phyloP scores from a whole-genome alignment of 139 green algal species.

The Trebouxia sp. region DNA sequence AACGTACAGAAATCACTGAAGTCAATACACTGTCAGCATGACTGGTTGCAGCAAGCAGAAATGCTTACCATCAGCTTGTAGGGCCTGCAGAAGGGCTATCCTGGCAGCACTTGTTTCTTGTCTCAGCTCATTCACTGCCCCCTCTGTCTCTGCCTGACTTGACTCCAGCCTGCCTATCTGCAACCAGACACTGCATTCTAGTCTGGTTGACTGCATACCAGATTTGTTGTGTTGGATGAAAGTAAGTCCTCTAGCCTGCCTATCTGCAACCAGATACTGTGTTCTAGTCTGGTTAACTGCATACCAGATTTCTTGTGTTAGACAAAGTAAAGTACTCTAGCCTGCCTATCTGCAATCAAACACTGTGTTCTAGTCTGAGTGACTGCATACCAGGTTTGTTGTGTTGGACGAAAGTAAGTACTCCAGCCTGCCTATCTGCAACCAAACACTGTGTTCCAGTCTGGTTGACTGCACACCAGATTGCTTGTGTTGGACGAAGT shows the following conservation, averaged over 20 bases:
- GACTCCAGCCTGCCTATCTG: background rate
- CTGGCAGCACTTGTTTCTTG: background rate
- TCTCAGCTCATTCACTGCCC: slow-evolving; percentile 9
- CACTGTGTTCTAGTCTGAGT: background rate
- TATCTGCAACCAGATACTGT: background rate
- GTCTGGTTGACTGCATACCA: background rate
- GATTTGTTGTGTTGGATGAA: background rate
- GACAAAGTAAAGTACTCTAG: background rate
- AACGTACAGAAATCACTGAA: too few relatives aligned
- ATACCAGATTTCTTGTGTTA: background rate
- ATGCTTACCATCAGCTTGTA: background rate
- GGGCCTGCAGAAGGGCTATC: background rate
- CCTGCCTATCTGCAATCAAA: background rate
- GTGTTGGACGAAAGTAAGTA: background rate
- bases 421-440: slow-evolving; percentile 8
- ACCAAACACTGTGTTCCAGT: background rate
- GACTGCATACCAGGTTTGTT: background rate
- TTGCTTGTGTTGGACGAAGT: background rate
- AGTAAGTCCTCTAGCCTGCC: background rate
- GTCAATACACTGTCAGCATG: too few relatives aligned
- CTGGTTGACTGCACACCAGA: background rate
- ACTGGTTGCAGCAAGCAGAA: background rate
- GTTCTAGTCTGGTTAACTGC: background rate
- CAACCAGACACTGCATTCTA: background rate
- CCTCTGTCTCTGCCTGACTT: background rate